Evolutionary conservation across 441 rosid genomes (phyloP).

Genomic region (Populus hybrid): DNA sequence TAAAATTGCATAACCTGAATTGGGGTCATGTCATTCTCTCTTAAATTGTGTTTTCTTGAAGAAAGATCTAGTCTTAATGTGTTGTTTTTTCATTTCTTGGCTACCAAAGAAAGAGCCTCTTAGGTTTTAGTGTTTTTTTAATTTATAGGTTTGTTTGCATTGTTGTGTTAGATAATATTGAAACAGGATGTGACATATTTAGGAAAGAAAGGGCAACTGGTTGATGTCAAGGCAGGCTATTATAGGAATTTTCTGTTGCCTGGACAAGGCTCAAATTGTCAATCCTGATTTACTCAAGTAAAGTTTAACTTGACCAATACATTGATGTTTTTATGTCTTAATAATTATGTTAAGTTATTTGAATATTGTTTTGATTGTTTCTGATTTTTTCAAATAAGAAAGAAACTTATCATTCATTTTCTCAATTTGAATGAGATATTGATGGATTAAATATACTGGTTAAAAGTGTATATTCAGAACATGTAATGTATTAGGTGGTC

Average conservation of each 20-base stretch:
- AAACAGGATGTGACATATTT: slow-evolving; percentile 69
- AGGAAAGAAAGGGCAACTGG: slow-evolving; percentile 77
- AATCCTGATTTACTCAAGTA: slow-evolving; percentile 80
- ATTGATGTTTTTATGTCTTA: background rate
- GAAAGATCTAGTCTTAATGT: background rate
- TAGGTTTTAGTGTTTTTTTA: background rate
- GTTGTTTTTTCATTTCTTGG: background rate
- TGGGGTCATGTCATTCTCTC: slow-evolving; percentile 8
- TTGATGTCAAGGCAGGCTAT: slow-evolving; percentile 84
- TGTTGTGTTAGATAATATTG: slow-evolving; percentile 59
- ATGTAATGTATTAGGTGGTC: background rate
- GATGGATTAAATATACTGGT: background rate
- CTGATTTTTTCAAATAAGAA: too few species aligned
- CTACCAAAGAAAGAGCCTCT: background rate
- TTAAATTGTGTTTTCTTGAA: background rate
- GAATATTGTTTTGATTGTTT: slow-evolving; percentile 3
- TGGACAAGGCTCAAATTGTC: slow-evolving; percentile 83
- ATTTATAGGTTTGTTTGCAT: slow-evolving; percentile 10
- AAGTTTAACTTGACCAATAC: slow-evolving; percentile 12
- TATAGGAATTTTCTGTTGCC: slow-evolving; percentile 83
- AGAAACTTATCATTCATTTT: background rate
- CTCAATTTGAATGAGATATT: background rate
- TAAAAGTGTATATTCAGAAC: background rate
- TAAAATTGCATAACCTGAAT: background rate
- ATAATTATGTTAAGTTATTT: slow-evolving; percentile 1